Evolutionary conservation across 768 basidiomycete species (phyloP), one percentile per base, ranked within the genome.

Genomic region (Chalciporus pseudorubinellus): DNA sequence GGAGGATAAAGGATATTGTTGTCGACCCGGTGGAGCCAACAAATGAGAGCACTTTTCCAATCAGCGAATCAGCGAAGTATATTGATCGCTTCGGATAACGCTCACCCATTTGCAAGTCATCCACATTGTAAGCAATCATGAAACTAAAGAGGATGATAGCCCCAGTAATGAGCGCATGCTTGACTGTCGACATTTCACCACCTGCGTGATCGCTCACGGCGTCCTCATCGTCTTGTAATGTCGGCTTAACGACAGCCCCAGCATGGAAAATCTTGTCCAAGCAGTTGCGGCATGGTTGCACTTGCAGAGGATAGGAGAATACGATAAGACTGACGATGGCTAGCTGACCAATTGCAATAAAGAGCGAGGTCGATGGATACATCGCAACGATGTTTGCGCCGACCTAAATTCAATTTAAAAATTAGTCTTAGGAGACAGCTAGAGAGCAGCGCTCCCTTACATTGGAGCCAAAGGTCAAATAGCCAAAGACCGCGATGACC

Each of bases 21-120:
- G 95, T 97, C 13, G 92, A 95, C 12, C 97, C 97, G 1, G 94
- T 98, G 20, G 93, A 87, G 2, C 97, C 97, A 33, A 99, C 95
- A 65, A 99, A 97, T 4, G 93, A 92, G 29, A 98, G 77, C 13
- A 98, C 95, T 92, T 62, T 3, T n/a, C 44, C 34, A 18, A 51
- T 54, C 44, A 26, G 24, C 42, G 16, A 42, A 43, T 70, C 51
- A 69, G 48, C 22, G 24, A 34, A 33, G 26, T 14, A 19, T 38
- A 11, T 12, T 20, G 14, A n/a, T 31, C 34, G 19, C 18, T 42
- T 18, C 46, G 40, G 39, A 52, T 21, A 19, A 19, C 11, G 69
- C 84, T 59, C 61, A 87, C 91, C 89, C 68, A 91, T 69, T 62
- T 84, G 81, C 56, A 95, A 70, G 66, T 91, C 78, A 62, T 89